Percentiles rank a stretch among this genome's conserved stretches.
These are phyloP conservation scores for Hippophae gyantsensis DNA, from an alignment of 306 rosid species.

Conservation along the genomic window DNA sequence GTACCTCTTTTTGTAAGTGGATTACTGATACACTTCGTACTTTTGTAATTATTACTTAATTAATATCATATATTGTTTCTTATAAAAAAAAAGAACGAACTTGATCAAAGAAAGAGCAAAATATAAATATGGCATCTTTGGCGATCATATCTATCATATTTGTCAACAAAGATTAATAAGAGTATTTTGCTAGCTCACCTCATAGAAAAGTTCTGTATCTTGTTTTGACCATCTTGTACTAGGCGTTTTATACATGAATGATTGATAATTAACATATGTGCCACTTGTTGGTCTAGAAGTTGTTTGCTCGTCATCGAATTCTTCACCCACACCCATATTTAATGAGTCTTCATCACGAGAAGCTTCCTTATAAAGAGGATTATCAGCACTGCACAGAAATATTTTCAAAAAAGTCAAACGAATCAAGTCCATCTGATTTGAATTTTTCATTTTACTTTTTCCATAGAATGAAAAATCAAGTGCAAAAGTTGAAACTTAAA, in stretches of 20 bases:
- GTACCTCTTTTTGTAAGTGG: too few species aligned
- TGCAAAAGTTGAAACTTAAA: too few species aligned
- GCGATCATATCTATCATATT: too few species aligned
- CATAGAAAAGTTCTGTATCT: constrained; percentile 70
- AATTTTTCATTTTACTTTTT: not conserved
- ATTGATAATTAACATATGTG: constrained; percentile 47
- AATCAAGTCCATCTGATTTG: not conserved
- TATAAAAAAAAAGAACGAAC: too few species aligned
- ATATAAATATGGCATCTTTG: too few species aligned
- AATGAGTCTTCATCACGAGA: constrained; percentile 33
- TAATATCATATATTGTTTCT: too few species aligned
- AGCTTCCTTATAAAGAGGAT: constrained; percentile 23
- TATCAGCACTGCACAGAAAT: constrained; percentile 38
- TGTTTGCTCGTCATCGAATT: constrained; percentile 38
- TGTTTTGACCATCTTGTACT: constrained; percentile 66
- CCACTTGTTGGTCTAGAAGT: constrained; percentile 25
- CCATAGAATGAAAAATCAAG: not conserved
- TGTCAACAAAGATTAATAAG: not conserved
- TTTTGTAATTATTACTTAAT: too few species aligned
- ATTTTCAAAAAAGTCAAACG: constrained; percentile 7
- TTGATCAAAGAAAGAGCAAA: too few species aligned
- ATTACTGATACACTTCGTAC: too few species aligned
- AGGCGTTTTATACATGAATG: constrained; percentile 67
- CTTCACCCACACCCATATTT: constrained; percentile 50
- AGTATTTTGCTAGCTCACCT: constrained; percentile 31